Evolutionary conservation across 164 flowering plant species (phyloP).

Genomic region (Annona cherimola): DNA sequence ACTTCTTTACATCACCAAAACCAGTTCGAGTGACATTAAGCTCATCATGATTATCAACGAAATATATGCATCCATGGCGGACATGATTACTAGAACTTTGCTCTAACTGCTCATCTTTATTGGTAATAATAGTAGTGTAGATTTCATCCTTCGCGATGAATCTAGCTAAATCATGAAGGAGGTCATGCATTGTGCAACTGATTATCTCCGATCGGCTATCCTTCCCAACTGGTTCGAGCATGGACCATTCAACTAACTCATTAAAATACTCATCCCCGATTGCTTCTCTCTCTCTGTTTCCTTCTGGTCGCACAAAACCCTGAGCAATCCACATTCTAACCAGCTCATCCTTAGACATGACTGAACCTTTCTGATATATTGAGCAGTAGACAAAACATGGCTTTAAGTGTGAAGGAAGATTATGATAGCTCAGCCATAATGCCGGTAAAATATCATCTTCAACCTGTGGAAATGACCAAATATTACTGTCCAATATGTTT

Average conservation of each 20-base stretch:
- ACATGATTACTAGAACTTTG: no score
- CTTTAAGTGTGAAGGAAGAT: slow-evolving; percentile 3
- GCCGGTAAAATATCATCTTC: neutral
- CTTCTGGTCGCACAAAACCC: slow-evolving; percentile 2
- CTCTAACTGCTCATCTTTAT: no score
- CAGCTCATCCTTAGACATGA: neutral
- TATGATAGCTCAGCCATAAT: slow-evolving; percentile 12
- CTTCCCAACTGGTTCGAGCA: neutral
- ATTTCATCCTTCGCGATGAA: neutral
- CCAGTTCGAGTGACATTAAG: no score
- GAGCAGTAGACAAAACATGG: slow-evolving; percentile 12
- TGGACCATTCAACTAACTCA: slow-evolving; percentile 7
- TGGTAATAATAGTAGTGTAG: no score
- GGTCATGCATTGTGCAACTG: slow-evolving; percentile 11
- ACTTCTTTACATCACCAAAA: no score
- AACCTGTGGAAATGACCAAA: slow-evolving; percentile 2
- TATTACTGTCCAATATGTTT: slow-evolving; percentile 2
- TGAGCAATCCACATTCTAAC: slow-evolving; percentile 15
- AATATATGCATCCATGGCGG: no score
- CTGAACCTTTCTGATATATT: slow-evolving; percentile 5
- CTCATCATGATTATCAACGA: no score
- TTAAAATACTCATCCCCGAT: slow-evolving; percentile 6
- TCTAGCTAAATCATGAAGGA: slow-evolving; percentile 8
- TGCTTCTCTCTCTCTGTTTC: neutral
- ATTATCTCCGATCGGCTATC: no score